Base-by-base conservation (phyloP, 2,329 filamentous ascomycete species). In the Penicillium sp. region DNA sequence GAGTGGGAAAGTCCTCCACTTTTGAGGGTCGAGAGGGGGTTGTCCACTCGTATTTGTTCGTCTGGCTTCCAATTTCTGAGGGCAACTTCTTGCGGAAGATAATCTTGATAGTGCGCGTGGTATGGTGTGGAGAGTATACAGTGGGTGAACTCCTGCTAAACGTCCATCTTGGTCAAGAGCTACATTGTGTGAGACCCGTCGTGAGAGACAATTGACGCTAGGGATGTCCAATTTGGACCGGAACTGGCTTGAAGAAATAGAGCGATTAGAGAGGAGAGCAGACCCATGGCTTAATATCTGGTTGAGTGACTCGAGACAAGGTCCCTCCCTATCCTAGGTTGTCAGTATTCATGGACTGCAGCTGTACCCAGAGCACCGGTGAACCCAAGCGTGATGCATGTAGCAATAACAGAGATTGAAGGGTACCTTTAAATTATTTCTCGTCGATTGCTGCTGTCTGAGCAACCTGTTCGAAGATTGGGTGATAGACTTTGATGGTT, bases 1-100 rank as follows among this genome's bases (percentile, higher is more conserved):
- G 6, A 6, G 66, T 74, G 4, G 73, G 69, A 79, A 81, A 18
- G 79, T 82, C 59, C 74, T n/a, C n/a, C n/a, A n/a, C n/a, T n/a
- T n/a, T n/a, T n/a, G n/a, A n/a, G n/a, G n/a, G n/a, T n/a, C n/a
- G n/a, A 35, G 36, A 40, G n/a, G 35, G 33, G 14, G 18, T 18
- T 3, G 14, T 22, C 19, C 22, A n/a, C 16, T 40, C n/a, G 11
- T 11, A 27, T n/a, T 39, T 24, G 13, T 24, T 31, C 4, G 18
- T 2, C 22, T 33, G 27, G 50, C 36, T 27, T 14, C 19, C 22
- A 24, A 4, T 35, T 10, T 13, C 16, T 37, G 49, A 10, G 72
- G 52, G 2, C 22, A 73, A 69, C 35, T 63, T 66, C 24, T 67
- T 66, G 35, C 69, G 69, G 44, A 71, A 67, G 55, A 73, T 59